A percentile compares a stretch with the other conserved stretches of the same genome.
These are phyloP conservation scores for Colletotrichum costaricense DNA, from an alignment of 2,329 filamentous ascomycete species.

Conservation along the genomic window DNA sequence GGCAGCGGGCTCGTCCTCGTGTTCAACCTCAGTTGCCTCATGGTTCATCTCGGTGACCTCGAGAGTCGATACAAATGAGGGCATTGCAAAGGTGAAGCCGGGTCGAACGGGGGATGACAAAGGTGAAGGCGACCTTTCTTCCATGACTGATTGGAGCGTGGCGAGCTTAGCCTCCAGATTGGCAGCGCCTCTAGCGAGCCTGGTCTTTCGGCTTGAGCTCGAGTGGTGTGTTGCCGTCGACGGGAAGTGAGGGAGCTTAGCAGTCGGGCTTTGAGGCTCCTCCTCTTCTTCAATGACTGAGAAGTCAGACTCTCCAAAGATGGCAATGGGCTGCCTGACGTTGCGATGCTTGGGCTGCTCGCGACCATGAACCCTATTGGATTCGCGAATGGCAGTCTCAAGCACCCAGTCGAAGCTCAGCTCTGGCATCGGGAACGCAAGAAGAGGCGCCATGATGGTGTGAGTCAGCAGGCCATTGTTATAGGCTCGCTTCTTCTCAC, in stretches of 20 bases:
- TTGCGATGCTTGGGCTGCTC: conserved; percentile 6
- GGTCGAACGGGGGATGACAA: conserved; percentile 19
- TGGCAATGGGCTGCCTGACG: conserved; percentile 24
- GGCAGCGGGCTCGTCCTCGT: neutral
- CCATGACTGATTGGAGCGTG: neutral
- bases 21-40: neutral
- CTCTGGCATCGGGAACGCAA: conserved; percentile 26
- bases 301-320: conserved; percentile 26
- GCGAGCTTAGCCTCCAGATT: conserved; percentile 12
- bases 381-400: conserved; percentile 17
- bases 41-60: neutral
- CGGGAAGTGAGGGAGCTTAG: conserved; percentile 25
- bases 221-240: conserved; percentile 33
- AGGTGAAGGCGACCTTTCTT: conserved; percentile 3
- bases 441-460: conserved; percentile 21
- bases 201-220: conserved; percentile 12
- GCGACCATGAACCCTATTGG: conserved; percentile 16
- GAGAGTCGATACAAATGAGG: conserved; percentile 18
- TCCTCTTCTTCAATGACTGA: conserved; percentile 30
- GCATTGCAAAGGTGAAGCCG: conserved; percentile 21
- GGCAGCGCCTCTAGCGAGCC: conserved; percentile 8
- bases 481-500: conserved; percentile 23
- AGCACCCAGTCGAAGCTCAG: conserved; percentile 30
- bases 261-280: conserved; percentile 28
- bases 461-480: conserved; percentile 27